Evolutionary conservation across 2,329 filamentous ascomycete species (phyloP).

Genomic region (Penicillium sp.): DNA sequence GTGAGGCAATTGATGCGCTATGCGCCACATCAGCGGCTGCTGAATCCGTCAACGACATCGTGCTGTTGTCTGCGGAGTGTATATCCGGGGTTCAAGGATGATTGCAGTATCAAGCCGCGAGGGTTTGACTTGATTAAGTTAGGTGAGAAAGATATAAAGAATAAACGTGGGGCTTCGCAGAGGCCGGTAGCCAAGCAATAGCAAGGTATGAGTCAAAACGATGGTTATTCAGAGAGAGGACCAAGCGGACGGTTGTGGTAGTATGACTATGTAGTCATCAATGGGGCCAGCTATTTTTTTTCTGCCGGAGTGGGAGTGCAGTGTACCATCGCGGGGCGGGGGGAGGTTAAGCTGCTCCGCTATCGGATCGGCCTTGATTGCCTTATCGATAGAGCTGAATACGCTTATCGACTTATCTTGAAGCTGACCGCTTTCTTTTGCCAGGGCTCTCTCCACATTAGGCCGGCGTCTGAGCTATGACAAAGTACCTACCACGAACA

Average conservation of each 20-base stretch:
- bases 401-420: not conserved
- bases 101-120: not conserved
- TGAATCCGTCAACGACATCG: conserved; percentile 85
- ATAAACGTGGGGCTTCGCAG: not conserved
- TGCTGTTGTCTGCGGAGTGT: not conserved
- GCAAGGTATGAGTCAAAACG: not conserved
- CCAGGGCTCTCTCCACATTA: not conserved
- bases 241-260: too few relatives aligned
- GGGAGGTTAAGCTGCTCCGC: not conserved
- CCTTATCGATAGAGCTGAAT: not conserved
- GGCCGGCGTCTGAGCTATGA: not conserved
- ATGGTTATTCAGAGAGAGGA: too few relatives aligned
- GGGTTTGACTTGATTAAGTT: not conserved
- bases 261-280: too few relatives aligned
- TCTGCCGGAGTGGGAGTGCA: not conserved
- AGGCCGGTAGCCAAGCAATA: not conserved
- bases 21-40: conserved; percentile 70
- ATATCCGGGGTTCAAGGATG: too few relatives aligned
- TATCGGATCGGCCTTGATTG: not conserved
- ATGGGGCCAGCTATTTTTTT: not conserved
- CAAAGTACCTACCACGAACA: not conserved
- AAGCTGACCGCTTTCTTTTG: not conserved
- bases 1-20: conserved; percentile 74
- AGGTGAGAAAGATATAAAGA: not conserved
- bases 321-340: not conserved